Evolutionary conservation across 2,329 filamentous ascomycete species (phyloP), one percentile per base, ranked within the genome.

Genomic region (Pochonia chlamydosporia): DNA sequence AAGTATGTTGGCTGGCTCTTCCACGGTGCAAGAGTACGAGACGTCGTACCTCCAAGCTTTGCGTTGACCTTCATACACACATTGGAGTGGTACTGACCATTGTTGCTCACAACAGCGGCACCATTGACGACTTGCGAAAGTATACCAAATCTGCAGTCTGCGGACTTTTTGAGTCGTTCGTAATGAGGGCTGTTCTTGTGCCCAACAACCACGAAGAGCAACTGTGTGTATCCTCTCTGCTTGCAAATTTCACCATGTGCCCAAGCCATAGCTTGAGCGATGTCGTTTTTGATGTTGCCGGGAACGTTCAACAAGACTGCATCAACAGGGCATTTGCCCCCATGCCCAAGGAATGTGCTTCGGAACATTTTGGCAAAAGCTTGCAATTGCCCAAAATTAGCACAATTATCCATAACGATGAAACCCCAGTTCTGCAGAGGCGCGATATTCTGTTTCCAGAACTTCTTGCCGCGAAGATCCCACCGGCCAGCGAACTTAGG

Each of bases 51-150:
- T 13, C 93, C 93, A 3, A 99, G 78, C 71, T 99, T 99, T 3
- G 89, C 87, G 58, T 99, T 97, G 54, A 99, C 82, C 71, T 99
- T 99, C 89, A 99, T 93, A 53, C 83, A 79, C 0, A 99, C 89
- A 52, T 99, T 99, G 1, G 88, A 93, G 59, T 88, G 85, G 66
- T 97, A 97, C 59, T 99, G 93, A 0, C 77, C 76, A 20, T 86
- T 81, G 14, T 79, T 80, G 62, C 85, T 85, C 31, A 70, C 58
- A 1, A 92, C 87, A 49, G 95, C 85, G 0, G 70, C 69, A 3
- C 74, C 71, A 54, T 90, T 84, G n/a, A 97, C 62, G 52, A 91
- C 85, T 62, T 97, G 93, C 0, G 89, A 89, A 0, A 89, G 75
- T 13, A 91, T 78, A n/a, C 86, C 90, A 54, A 82, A 91, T 28